A percentile compares a stretch with the other conserved stretches of the same genome.
Evolutionary conservation across 148 eudicot genomes (phyloP).

Genomic region (Selenicereus undatus): DNA sequence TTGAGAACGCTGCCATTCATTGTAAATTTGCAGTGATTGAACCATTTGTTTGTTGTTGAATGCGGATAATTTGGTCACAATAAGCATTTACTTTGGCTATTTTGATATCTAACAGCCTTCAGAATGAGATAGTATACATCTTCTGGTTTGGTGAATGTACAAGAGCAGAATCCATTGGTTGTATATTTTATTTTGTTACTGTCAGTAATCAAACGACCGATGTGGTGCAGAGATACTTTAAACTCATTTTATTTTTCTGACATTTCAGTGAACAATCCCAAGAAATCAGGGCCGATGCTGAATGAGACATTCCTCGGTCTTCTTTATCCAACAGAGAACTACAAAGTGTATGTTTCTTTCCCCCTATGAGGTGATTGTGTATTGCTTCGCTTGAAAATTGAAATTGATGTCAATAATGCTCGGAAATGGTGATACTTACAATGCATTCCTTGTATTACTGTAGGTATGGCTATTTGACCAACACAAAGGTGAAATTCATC

Average conservation of each 20-base stretch:
- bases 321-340: slow-evolving; percentile 91
- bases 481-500: slow-evolving; percentile 91
- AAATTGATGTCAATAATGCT: background rate
- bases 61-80: background rate
- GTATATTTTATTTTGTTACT: background rate
- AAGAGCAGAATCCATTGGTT: background rate
- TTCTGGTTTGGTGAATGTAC: background rate
- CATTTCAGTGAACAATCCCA: slow-evolving; percentile 90
- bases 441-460: slow-evolving; percentile 14
- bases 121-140: background rate
- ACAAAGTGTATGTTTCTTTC: slow-evolving; percentile 74
- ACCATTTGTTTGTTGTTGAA: background rate
- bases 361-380: slow-evolving; percentile 3
- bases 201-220: background rate
- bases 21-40: background rate
- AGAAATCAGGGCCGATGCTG: slow-evolving; percentile 82
- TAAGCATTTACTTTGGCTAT: background rate
- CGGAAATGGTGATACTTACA: slow-evolving; percentile 1
- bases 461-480: slow-evolving; percentile 96
- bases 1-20: background rate
- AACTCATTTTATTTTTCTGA: slow-evolving; percentile 11
- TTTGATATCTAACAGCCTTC: background rate
- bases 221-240: background rate
- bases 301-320: slow-evolving; percentile 93
- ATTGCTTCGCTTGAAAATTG: background rate